Evolutionary conservation across 2,329 filamentous ascomycete species (phyloP).

Genomic region (Xenoacremonium recifei): DNA sequence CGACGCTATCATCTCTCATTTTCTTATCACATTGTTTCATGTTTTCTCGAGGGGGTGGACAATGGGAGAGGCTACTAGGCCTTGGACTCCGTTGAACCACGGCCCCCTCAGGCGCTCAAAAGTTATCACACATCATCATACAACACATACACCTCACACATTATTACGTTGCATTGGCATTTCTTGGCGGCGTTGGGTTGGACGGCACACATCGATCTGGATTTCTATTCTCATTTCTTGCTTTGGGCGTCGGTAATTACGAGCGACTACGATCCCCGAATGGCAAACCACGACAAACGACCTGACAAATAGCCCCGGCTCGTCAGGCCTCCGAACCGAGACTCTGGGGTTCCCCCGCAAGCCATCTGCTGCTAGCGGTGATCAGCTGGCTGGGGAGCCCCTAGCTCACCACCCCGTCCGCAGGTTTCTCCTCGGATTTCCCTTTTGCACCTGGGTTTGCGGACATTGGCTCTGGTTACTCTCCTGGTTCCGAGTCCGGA

Average conservation of each 20-base stretch:
- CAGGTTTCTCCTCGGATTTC: neutral
- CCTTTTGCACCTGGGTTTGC: neutral
- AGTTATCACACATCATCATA: neutral
- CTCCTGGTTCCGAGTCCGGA: neutral
- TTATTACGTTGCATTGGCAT: neutral
- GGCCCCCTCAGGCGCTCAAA: neutral
- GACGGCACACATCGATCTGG: neutral
- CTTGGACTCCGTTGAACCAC: neutral
- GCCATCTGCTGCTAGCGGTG: neutral
- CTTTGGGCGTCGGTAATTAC: neutral
- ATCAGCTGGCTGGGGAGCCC: no score
- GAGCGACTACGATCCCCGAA: no score
- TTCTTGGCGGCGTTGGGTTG: neutral
- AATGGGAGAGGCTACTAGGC: neutral
- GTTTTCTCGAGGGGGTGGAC: neutral
- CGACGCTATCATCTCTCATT: neutral
- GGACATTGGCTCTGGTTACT: neutral
- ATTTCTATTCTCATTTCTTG: neutral
- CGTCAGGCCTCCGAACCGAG: no score
- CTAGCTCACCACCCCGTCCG: no score
- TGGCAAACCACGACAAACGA: neutral
- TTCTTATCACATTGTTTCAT: neutral
- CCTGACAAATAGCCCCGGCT: neutral
- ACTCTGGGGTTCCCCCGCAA: neutral
- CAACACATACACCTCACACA: no score